phyloP scores from a whole-genome alignment of 2,329 filamentous ascomycete genomes.

The Coniochaeta sp. region DNA sequence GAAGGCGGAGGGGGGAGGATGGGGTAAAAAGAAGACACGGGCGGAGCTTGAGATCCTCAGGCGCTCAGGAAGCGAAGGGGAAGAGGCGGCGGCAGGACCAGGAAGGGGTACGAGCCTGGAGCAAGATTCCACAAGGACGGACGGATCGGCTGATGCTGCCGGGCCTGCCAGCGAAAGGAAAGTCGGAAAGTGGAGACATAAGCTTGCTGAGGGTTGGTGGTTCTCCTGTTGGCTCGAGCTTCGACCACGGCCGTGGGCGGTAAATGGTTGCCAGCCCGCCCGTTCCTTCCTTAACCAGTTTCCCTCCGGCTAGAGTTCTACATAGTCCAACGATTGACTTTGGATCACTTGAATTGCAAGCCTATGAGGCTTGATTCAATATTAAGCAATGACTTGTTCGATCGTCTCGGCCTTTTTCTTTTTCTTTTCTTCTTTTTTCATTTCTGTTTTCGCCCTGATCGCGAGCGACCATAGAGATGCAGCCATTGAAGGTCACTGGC shows the following conservation, averaged over 20 bases:
- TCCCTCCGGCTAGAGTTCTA: not conserved
- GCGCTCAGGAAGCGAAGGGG: conserved; percentile 15
- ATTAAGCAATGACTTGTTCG: not conserved
- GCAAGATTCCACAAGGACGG: conserved; percentile 15
- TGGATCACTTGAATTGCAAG: no score
- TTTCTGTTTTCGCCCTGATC: not conserved
- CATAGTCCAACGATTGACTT: not conserved
- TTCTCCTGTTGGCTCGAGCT: not conserved
- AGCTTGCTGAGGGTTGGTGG: not conserved
- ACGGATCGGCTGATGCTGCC: conserved; percentile 22
- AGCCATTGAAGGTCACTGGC: not conserved
- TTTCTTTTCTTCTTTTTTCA: not conserved
- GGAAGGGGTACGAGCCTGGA: not conserved
- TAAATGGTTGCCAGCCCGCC: not conserved
- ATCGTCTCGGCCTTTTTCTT: not conserved
- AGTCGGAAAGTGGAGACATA: conserved; percentile 11
- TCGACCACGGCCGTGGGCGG: not conserved
- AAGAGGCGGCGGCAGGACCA: conserved; percentile 18
- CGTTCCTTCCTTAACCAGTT: not conserved
- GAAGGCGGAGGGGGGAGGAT: conserved; percentile 9
- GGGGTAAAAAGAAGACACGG: conserved; percentile 18
- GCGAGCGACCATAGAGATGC: not conserved
- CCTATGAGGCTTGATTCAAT: no score
- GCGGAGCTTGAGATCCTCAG: conserved; percentile 10
- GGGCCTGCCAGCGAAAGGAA: conserved; percentile 13